Evolutionary conservation across 2,329 filamentous ascomycete genomes (phyloP).

Genomic region (Monosporascus sp.): DNA sequence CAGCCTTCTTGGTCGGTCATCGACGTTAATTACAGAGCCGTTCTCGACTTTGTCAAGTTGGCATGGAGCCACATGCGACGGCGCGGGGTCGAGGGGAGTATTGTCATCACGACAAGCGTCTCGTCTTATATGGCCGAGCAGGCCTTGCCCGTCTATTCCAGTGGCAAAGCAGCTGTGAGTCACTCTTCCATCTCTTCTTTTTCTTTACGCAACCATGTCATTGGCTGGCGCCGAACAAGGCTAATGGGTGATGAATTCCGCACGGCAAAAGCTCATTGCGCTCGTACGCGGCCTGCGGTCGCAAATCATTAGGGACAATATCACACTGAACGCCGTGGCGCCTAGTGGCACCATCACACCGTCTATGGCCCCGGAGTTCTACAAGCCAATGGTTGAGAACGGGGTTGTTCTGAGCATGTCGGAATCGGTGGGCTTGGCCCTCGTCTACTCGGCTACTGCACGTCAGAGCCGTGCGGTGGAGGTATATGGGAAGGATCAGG

Average conservation of each 20-base stretch:
- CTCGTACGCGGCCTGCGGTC: too few relatives aligned
- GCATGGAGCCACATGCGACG: conserved; percentile 21
- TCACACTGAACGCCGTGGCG: too few relatives aligned
- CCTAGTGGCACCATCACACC: conserved; percentile 27
- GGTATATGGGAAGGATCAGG: conserved; percentile 29
- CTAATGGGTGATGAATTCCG: neutral
- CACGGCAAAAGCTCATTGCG: too few relatives aligned
- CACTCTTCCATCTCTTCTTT: conserved; percentile 7
- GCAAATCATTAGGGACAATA: too few relatives aligned
- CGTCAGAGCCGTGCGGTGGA: conserved; percentile 26
- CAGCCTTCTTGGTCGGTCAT: conserved; percentile 23
- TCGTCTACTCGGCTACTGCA: conserved; percentile 33
- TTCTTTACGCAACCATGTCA: neutral
- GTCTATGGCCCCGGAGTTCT: conserved; percentile 25
- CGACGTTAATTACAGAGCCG: conserved; percentile 30
- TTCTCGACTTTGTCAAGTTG: conserved; percentile 30
- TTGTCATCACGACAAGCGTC: conserved; percentile 34
- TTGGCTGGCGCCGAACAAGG: neutral
- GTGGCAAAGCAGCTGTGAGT: conserved; percentile 16
- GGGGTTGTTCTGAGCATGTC: conserved; percentile 29
- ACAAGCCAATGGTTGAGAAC: conserved; percentile 23
- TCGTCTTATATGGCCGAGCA: conserved; percentile 34
- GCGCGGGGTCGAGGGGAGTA: conserved; percentile 21
- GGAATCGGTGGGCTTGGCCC: conserved; percentile 28
- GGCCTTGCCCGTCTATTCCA: conserved; percentile 25